These are phyloP conservation scores for Sugiyamaella chiloensis DNA, from an alignment of 805 yeast species.

Conservation along the genomic window DNA sequence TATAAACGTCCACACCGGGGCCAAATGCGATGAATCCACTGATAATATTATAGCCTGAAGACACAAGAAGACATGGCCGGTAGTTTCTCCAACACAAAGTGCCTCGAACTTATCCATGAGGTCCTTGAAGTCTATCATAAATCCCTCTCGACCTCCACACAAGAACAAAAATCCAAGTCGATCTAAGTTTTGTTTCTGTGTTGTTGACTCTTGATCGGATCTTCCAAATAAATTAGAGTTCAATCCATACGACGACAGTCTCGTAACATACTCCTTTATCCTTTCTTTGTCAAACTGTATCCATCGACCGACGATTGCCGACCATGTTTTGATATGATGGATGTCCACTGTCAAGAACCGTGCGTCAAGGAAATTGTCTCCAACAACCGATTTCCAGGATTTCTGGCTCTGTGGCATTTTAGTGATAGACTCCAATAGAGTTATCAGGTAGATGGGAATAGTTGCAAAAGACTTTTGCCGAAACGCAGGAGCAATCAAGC, in stretches of 20 bases:
- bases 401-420: slow-evolving; percentile 39
- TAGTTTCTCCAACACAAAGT: slow-evolving; percentile 34
- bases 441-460: slow-evolving; percentile 9
- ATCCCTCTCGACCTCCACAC: slow-evolving; percentile 58
- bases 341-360: slow-evolving; percentile 47
- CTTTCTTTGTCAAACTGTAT: slow-evolving; percentile 59
- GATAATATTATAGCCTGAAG: slow-evolving; percentile 63
- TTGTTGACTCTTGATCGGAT: slow-evolving; percentile 64
- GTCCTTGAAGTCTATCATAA: slow-evolving; percentile 45
- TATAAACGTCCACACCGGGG: slow-evolving; percentile 66
- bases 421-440: slow-evolving; percentile 9
- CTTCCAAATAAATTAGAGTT: slow-evolving; percentile 63
- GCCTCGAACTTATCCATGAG: slow-evolving; percentile 48
- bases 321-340: slow-evolving; percentile 44
- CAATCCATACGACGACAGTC: slow-evolving; percentile 47
- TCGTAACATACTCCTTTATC: slow-evolving; percentile 45
- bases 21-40: slow-evolving; percentile 60
- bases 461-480: slow-evolving; percentile 39
- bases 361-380: slow-evolving; percentile 62
- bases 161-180: slow-evolving; percentile 63
- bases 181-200: slow-evolving; percentile 51
- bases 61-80: slow-evolving; percentile 48
- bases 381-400: slow-evolving; percentile 61
- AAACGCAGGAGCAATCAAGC: slow-evolving; percentile 50
- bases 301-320: slow-evolving; percentile 58